These are phyloP conservation scores for Asclepias syriaca DNA, from an alignment of 257 asterid genomes.

Conservation along the genomic window DNA sequence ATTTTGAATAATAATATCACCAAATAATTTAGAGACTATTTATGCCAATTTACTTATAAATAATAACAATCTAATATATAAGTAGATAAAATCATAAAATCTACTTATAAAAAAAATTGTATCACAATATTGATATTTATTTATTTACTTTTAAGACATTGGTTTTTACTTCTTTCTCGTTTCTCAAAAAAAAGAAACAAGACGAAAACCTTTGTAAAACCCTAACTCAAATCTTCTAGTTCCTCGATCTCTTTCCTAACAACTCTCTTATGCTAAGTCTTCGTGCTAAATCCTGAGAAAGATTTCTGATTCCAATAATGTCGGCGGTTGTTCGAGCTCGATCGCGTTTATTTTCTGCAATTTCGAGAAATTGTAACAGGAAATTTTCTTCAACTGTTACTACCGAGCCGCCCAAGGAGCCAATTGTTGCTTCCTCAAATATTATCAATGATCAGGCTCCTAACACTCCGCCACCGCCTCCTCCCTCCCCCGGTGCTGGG, in stretches of 20 bases:
- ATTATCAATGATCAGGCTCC: constrained; percentile 45
- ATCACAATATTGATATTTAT: no score
- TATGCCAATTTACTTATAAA: no score
- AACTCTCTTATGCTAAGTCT: constrained; percentile 24
- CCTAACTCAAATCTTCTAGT: background rate
- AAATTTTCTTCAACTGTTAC: constrained; percentile 23
- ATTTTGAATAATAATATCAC: no score
- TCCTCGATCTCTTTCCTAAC: background rate
- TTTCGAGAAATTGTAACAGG: constrained; percentile 24
- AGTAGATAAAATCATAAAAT: no score
- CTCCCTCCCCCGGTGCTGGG: constrained; percentile 32
- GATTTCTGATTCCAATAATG: constrained; percentile 24
- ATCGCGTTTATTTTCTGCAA: constrained; percentile 34
- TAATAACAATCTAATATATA: no score
- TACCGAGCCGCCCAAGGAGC: constrained; percentile 39
- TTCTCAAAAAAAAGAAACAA: background rate
- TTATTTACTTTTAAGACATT: no score
- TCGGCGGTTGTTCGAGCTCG: constrained; percentile 35
- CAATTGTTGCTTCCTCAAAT: constrained; percentile 47
- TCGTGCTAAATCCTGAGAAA: constrained; percentile 2
- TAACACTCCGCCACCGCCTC: constrained; percentile 30
- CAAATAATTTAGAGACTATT: no score
- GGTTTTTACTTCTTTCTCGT: background rate
- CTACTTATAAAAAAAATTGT: no score
- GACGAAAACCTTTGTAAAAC: constrained; percentile 17